Evolutionary conservation across 2,329 filamentous ascomycete species (phyloP), one percentile per base, ranked within the genome.

Genomic region (Pestalotiopsis sp.): DNA sequence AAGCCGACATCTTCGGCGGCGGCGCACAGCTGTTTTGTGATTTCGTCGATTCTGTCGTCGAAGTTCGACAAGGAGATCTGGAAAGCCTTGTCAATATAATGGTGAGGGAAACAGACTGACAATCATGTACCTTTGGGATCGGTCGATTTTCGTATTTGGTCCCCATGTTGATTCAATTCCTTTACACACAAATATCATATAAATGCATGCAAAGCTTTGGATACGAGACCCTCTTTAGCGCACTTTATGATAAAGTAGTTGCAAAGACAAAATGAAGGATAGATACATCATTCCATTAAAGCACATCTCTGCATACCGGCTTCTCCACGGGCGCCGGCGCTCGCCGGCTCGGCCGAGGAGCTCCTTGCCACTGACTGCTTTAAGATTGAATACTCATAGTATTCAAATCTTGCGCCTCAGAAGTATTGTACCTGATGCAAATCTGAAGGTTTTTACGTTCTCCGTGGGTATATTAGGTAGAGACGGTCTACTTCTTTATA

Each of bases 1-100:
- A 89, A 89, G 27, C 87, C 86, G 49, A 84, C 83, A 14, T 85
- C 84, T 70, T 89, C 86, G 2, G 87, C 85, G 1, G 87, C 87
- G 23, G 80, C 68, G 67, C 85, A 78, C 4, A 89, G 80, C 69
- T 88, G 77, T 2, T 74, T 67, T 0, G 86, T 86, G 70, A 89
- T 88, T 41, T 83, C 78, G 64, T 85, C 81, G 72, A 86, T 82
- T 59, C 86, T 83, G 2, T 75, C 71, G 38, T 84, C 80, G 70
- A 87, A 89, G 74, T 87, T 76, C 41, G 75, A 78, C 11, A 89
- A 78, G 1, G 86, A 88, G 71, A 89, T 85, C 68, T 80, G 2
- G 4, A 1, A 20, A 9, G 3, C 5, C 20, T 11, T n/a, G 9
- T 52, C 17, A 9, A n/a, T 6, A 6, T 7, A 4, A 4, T 52